Conservation (phyloP, 2,329 filamentous ascomycete genomes). For the Ceratocystis variospora region DNA sequence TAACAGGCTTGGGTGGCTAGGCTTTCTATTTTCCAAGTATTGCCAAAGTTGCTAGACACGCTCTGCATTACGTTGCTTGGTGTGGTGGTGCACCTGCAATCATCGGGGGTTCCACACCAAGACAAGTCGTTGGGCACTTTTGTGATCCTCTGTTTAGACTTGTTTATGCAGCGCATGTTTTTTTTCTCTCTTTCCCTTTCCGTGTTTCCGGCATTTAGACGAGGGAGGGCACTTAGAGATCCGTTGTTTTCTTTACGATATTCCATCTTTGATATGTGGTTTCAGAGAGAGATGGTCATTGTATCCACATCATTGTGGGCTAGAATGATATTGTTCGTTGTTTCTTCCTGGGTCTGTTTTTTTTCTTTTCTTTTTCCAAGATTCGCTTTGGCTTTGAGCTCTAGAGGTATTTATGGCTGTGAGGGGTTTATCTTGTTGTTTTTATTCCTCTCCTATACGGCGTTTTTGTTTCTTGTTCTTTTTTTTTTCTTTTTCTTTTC, state of each 20-base stretch:
- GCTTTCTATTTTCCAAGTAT: not conserved
- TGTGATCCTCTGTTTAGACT: no score
- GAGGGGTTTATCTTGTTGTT: conserved; percentile 10
- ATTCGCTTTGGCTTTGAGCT: not conserved
- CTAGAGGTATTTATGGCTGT: not conserved
- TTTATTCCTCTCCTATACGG: conserved; percentile 13
- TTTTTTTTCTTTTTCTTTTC: not conserved
- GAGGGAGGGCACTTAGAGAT: not conserved
- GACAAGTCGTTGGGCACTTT: no score
- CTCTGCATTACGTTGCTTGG: no score
- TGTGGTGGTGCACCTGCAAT: no score
- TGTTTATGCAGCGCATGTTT: no score
- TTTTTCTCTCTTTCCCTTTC: not conserved
- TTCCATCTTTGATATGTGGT: not conserved
- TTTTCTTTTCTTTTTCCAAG: not conserved
- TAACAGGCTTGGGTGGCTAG: not conserved
- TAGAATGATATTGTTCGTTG: not conserved
- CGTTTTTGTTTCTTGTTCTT: not conserved
- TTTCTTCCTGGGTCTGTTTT: not conserved
- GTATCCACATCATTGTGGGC: not conserved
- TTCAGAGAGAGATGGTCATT: not conserved
- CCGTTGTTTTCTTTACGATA: not conserved
- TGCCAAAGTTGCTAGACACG: no score
- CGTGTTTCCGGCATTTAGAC: not conserved
- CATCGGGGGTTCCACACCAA: no score